A percentile compares a stretch with the other conserved stretches of the same genome.
These are phyloP conservation scores for Rutstroemia sp. DNA, from an alignment of 2,329 filamentous ascomycete genomes.

Conservation along the genomic window DNA sequence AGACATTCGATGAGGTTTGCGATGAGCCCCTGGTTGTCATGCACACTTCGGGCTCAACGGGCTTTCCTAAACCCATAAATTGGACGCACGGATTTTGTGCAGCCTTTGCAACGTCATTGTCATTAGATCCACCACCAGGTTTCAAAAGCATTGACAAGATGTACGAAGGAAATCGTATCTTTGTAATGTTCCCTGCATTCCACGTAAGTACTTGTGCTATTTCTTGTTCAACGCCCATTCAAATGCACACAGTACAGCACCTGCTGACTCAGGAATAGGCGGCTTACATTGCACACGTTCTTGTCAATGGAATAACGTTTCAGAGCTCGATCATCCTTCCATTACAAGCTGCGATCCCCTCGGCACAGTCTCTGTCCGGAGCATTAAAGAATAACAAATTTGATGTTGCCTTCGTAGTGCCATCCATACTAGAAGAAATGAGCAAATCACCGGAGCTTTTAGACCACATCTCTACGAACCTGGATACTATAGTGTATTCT, in stretches of 20 bases:
- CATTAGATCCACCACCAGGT: background rate
- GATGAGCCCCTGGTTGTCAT: constrained; percentile 6
- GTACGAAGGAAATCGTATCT: background rate
- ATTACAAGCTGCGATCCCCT: background rate
- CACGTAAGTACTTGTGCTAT: background rate
- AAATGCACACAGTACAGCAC: background rate
- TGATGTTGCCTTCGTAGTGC: background rate
- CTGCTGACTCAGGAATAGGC: background rate
- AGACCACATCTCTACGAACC: background rate
- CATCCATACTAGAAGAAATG: constrained; percentile 1
- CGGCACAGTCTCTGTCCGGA: background rate
- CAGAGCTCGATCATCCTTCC: background rate
- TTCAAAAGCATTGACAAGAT: background rate
- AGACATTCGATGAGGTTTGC: constrained; percentile 21
- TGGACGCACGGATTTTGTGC: constrained; percentile 8
- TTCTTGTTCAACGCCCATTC: no score
- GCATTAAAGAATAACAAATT: background rate
- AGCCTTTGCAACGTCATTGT: background rate
- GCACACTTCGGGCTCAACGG: constrained; percentile 12
- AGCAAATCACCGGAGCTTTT: background rate
- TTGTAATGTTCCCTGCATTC: background rate
- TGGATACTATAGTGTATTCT: background rate
- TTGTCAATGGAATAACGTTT: background rate
- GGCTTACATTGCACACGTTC: background rate
- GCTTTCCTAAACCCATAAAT: constrained; percentile 11